Evolutionary conservation across 257 asterid species (phyloP), one percentile per base, ranked within the genome.

Genomic region (Solanum infundibuliforme): DNA sequence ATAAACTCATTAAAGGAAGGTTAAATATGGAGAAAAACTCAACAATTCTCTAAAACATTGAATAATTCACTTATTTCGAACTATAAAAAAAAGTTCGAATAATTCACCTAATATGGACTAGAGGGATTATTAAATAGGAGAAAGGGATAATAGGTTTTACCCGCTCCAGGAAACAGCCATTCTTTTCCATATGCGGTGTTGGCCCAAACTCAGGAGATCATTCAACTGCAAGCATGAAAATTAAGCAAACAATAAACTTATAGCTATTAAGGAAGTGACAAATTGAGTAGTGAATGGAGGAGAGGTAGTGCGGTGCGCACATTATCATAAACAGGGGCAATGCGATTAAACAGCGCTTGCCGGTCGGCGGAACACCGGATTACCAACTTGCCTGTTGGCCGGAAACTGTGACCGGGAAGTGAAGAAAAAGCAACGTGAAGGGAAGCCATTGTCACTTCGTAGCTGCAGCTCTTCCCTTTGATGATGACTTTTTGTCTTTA

Each of bases 101-200:
- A 58, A 58, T 58, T 58, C n/a, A 55, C n/a, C n/a, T 18, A 20
- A 20, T 6, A 55, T 20, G 62, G 11, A 55, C 2, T 20, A 55
- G 2, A 55, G 25, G 66, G 66, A 55, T 18, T 1, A 55, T 20
- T 34, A 32, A 23, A 41, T 23, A 29, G 39, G 29, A 87, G 11
- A 20, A 20, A 46, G 31, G n/a, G 31, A 27, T 38, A 87, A 83
- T 82, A 25, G 48, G 32, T 20, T 12, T 48, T 92, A 96, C 99
- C 95, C 95, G 89, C 94, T 93, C 99, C 98, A 96, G 81, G 98
- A 94, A 91, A 96, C 95, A 79, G 93, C 89, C 99, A 96, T 96
- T 91, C 96, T 91, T 91, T 95, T 96, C 99, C 98, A 96, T 74
- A 95, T 92, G 87, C 98, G 92, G 76, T 96, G 99, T 83, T 91